Evolutionary conservation across 352 stramenopile species (phyloP).

Genomic region (Pythium pyrilobum): DNA sequence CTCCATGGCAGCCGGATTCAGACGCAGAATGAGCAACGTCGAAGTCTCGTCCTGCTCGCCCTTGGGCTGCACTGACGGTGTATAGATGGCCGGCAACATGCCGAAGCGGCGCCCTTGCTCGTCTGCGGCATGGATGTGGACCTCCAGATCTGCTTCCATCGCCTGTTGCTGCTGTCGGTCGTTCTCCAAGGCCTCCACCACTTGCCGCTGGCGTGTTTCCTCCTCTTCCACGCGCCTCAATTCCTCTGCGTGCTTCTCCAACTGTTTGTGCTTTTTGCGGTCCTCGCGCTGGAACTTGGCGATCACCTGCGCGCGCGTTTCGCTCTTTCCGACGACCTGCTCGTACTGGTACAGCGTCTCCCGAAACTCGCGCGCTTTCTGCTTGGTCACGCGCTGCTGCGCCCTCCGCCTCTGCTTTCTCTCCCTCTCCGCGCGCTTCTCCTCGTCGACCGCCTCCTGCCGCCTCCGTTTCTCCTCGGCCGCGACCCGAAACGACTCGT

Average conservation of each 20-base stretch:
- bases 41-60: conserved; percentile 55
- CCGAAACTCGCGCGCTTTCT: conserved; percentile 47
- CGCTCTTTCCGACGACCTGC: conserved; percentile 29
- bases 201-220: not conserved
- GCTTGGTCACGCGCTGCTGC: conserved; percentile 37
- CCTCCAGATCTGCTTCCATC: conserved; percentile 13
- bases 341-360: conserved; percentile 40
- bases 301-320: conserved; percentile 40
- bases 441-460: conserved; percentile 13
- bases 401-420: conserved; percentile 38
- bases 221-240: not conserved
- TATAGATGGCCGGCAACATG: conserved; percentile 52
- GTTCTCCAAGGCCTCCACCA: not conserved
- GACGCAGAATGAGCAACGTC: conserved; percentile 37
- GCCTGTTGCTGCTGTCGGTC: not conserved
- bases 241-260: conserved; percentile 7
- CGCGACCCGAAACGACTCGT: conserved; percentile 22
- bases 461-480: conserved; percentile 22
- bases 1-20: conserved; percentile 19
- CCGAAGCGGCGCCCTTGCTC: conserved; percentile 42
- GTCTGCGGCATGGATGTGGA: conserved; percentile 29
- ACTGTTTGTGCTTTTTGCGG: conserved; percentile 19
- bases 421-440: conserved; percentile 33
- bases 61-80: conserved; percentile 10
- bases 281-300: conserved; percentile 43